phyloP scores from a whole-genome alignment of 768 basidiomycete genomes.

The Naganishia kalamii region DNA sequence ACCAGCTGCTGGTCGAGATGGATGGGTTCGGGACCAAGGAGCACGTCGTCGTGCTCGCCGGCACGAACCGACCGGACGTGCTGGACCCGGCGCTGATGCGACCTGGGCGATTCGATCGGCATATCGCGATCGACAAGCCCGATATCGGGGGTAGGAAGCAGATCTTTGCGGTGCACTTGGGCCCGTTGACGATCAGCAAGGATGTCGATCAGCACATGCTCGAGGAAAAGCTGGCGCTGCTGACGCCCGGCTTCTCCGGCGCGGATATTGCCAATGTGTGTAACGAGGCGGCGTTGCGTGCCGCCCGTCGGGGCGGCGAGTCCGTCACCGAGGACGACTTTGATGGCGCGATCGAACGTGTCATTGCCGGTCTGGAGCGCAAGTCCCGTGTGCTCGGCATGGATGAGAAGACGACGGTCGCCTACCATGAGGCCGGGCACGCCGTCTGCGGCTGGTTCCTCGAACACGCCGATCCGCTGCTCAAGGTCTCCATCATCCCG shows the following conservation, averaged over 20 bases:
- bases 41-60: slow-evolving; percentile 91
- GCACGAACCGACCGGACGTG: slow-evolving; percentile 94
- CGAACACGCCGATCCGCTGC: slow-evolving; percentile 89
- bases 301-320: slow-evolving; percentile 76
- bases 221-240: slow-evolving; percentile 86
- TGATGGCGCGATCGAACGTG: slow-evolving; percentile 94
- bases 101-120: slow-evolving; percentile 94
- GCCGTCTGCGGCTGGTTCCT: slow-evolving; percentile 98
- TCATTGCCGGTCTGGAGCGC: slow-evolving; percentile 92
- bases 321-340: slow-evolving; percentile 77
- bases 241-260: slow-evolving; percentile 96
- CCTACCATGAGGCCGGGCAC: slow-evolving; percentile 98
- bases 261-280: slow-evolving; percentile 99
- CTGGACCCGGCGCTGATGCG: slow-evolving; percentile 92
- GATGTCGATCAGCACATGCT: slow-evolving; percentile 49
- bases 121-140: slow-evolving; percentile 89
- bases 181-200: slow-evolving; percentile 64
- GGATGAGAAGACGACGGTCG: slow-evolving; percentile 97
- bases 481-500: slow-evolving; percentile 98
- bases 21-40: slow-evolving; percentile 97
- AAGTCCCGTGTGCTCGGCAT: slow-evolving; percentile 87
- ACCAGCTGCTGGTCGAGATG: slow-evolving; percentile 98
- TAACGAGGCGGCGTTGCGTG: slow-evolving; percentile 93
- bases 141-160: slow-evolving; percentile 89
- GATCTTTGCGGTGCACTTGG: slow-evolving; percentile 87